Conservation (phyloP, 1,139 yeast species). For the Lodderomyces elongisporus region DNA sequence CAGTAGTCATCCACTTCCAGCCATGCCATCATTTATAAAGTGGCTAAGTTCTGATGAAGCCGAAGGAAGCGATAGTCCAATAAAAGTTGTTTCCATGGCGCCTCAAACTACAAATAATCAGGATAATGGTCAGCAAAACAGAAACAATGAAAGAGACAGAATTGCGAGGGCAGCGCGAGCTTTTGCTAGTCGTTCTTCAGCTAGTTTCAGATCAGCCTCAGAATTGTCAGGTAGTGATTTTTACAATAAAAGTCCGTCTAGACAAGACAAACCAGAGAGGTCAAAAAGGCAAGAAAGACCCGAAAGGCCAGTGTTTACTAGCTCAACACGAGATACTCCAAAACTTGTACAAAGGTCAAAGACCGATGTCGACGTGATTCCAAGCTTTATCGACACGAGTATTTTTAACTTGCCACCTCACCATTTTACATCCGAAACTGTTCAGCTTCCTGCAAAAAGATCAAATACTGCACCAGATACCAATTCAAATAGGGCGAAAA, state of each 20-base stretch:
- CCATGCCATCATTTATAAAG: constrained; percentile 7
- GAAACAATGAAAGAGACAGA: background rate
- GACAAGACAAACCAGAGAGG: too few species aligned
- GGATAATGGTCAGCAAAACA: background rate
- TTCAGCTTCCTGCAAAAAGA: constrained; percentile 6
- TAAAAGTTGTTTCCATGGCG: background rate
- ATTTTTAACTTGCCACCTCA: background rate
- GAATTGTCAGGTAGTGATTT: background rate
- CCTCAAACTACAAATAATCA: background rate
- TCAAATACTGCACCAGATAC: constrained; percentile 7
- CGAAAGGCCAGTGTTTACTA: background rate
- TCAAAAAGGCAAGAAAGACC: background rate
- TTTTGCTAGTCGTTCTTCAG: background rate
- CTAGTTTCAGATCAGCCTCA: background rate
- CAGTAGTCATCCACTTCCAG: background rate
- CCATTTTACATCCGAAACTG: background rate
- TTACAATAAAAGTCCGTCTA: too few species aligned
- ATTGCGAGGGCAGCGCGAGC: background rate
- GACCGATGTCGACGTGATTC: background rate
- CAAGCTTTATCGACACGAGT: background rate
- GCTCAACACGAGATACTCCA: background rate
- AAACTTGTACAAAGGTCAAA: too few species aligned
- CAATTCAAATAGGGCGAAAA: constrained; percentile 3
- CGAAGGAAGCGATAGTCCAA: constrained; percentile 2
- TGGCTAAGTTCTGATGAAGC: constrained; percentile 14